Base-by-base conservation (phyloP, 192 early-diverging fungal species). In the Lunasporangiospora selenospora region DNA sequence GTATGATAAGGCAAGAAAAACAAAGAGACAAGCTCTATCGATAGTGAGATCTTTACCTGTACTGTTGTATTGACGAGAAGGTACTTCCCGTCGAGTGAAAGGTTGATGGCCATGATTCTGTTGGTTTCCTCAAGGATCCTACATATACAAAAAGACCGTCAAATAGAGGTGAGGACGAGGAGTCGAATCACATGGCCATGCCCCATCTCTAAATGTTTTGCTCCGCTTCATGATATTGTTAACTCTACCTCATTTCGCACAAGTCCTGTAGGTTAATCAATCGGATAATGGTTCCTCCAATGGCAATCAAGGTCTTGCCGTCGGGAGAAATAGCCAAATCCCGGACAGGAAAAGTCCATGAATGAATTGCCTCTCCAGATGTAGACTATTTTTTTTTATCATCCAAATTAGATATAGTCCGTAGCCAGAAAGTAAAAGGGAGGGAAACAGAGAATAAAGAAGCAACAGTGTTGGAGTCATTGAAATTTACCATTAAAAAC, bases 251-350 rank as follows among this genome's bases (percentile, higher is more conserved):
- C 24, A 58, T 50, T 33, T 62, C 61, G 21, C 31, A 61, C 48
- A 73, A 37, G 32, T 73, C 69, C 4, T 53, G 60, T 13, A 73
- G 69, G 37, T 30, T 63, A n/a, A 73, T 73, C 15, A 73, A 34
- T 26, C 60, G 60, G 27, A 73, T 63, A 1, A 73, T 48, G 1
- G 60, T 53, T 3, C 69, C 69, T 15, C 60, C 59, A 46, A 58
- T 73, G 4, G 43, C 69, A 10, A 92, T 80, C 5, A 80, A 62
- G 34, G 90, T 87, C 44, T 81, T 83, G 50, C 83, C 86, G 10
- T 91, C 88, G 30, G 61, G 60, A 26, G 85, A 84, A 30, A 90
- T 84, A 4, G 86, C 86, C 1, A 93, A 63, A 57, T 95, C 75
- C 8, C 75, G 38, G 16, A 73, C 69, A 6, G 59, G 54, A 36